phyloP scores from a whole-genome alignment of 2,329 filamentous ascomycete genomes.

The Cercospora sp. region DNA sequence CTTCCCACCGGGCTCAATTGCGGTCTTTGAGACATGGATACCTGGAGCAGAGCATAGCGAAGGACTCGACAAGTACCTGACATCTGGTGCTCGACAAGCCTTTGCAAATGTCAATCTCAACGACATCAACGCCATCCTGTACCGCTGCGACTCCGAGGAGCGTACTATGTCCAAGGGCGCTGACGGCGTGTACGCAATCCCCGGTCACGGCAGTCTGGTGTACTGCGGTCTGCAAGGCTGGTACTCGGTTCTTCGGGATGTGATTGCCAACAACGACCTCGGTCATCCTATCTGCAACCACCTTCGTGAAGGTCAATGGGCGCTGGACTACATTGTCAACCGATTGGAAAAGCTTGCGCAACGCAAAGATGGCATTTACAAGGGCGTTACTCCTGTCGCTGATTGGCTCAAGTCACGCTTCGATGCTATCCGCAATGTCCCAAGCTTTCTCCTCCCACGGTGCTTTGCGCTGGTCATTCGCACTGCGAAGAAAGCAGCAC shows the following conservation, averaged over 20 bases:
- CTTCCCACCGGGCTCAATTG: conserved; percentile 92
- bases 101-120: conserved; percentile 73
- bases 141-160: conserved; percentile 88
- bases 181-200: conserved; percentile 88
- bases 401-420: conserved; percentile 83
- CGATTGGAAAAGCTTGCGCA: conserved; percentile 70
- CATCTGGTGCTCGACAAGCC: conserved; percentile 74
- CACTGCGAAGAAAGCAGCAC: conserved; percentile 82
- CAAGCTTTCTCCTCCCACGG: conserved; percentile 84
- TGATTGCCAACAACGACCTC: conserved; percentile 86
- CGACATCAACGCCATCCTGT: conserved; percentile 89
- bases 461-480: conserved; percentile 91
- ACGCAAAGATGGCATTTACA: conserved; percentile 57
- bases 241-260: conserved; percentile 87
- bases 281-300: conserved; percentile 93
- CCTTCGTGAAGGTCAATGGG: conserved; percentile 87
- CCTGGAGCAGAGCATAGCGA: conserved; percentile 80
- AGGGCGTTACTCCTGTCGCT: conserved; percentile 64
- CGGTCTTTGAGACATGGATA: conserved; percentile 94
- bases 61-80: conserved; percentile 83
- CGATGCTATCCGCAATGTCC: conserved; percentile 79
- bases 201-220: conserved; percentile 78
- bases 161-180: conserved; percentile 73
- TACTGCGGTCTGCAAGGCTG: conserved; percentile 98
- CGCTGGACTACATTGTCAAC: conserved; percentile 80